Evolutionary conservation across 371 early-diverging fungal species (phyloP), one percentile per base, ranked within the genome.

Genomic region (Actinomucor elegans): DNA sequence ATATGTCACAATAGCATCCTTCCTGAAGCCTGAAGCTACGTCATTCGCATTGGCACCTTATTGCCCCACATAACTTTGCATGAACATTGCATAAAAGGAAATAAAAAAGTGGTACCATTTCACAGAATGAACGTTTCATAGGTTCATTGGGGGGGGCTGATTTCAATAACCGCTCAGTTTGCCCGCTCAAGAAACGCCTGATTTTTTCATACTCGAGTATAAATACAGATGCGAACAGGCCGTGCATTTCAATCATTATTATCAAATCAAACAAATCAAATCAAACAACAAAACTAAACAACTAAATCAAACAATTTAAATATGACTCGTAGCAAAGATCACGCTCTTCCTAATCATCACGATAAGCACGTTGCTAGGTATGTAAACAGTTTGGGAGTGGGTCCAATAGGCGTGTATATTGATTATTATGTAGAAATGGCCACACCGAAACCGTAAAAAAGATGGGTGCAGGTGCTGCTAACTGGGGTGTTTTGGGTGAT

Each of bases 1-100:
- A 7, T 67, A 68, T 28, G 61, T 72, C 5, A 65, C 61, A 8
- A 55, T 68, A 23, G 38, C 57, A 38, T 59, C 66, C 1, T 72
- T 64, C 48, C 27, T 63, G 3, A 56, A 66, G 21, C 67, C 71
- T n/a, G 29, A 32, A 26, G 10, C 52, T n/a, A 38, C 47, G 4
- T 45, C 52, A 26, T 46, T 26, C 17, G 31, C 37, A 35, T 34
- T 37, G 28, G 9, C 45, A 18, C 31, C 37, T 21, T 44, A 36
- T 17, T 45, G 46, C 12, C 45, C 45, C 29, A 10, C 28, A 24
- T 35, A 43, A 33, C 10, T 7, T 36, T 36, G 26, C 27, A 26
- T 36, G 41, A 41, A 41, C n/a, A n/a, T n/a, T n/a, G n/a, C n/a
- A n/a, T 41, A 40, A 41, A 41, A 24, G 41, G 24, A 41, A 41